Evolutionary conservation across 2,329 filamentous ascomycete species (phyloP), one percentile per base, ranked within the genome.

Genomic region (Penicillium aurantiogriseum): DNA sequence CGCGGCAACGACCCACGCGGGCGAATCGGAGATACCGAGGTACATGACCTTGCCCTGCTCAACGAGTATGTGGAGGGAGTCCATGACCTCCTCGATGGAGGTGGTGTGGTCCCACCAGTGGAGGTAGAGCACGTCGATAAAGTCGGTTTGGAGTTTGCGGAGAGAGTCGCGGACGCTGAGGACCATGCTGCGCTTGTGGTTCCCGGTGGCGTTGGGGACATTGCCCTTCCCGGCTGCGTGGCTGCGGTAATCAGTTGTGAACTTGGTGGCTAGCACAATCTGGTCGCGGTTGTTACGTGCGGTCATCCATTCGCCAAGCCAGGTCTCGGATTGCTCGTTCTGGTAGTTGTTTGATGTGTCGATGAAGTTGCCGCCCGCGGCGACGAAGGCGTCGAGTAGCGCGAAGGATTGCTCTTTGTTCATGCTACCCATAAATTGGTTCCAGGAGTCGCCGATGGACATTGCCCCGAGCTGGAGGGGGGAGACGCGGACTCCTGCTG

Each of bases 201-300:
- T 83, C 3, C 81, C 81, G 4, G 60, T 60, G 60, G 67, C 73
- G 65, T 82, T 83, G 29, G 72, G 63, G 0, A 65, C 69, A 5
- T 74, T 73, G 25, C 71, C 72, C 45, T 73, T 74, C 0, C 78
- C 77, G 17, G 75, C 63, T 25, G 50, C 60, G 38, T 59, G 38
- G 48, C 25, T 54, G 36, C 70, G 75, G 70, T 81, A 88, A 66
- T 82, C 82, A 27, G 83, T 86, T 1, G 84, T 85, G 71, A 81
- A 89, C 69, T 91, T 91, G 51, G 87, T 90, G 0, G 88, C 87
- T 51, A 90, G 77, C n/a, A 90, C 85, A 72, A 90, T 83, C 67
- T 88, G 79, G 63, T 89, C 87, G 25, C 88, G 82, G 58, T 83
- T 83, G n/a, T 81, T 79, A 10, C 85, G 81, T 59, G 81, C 80